Base-by-base conservation (phyloP, 169 alveolate genomes). In the Babesia microti region DNA sequence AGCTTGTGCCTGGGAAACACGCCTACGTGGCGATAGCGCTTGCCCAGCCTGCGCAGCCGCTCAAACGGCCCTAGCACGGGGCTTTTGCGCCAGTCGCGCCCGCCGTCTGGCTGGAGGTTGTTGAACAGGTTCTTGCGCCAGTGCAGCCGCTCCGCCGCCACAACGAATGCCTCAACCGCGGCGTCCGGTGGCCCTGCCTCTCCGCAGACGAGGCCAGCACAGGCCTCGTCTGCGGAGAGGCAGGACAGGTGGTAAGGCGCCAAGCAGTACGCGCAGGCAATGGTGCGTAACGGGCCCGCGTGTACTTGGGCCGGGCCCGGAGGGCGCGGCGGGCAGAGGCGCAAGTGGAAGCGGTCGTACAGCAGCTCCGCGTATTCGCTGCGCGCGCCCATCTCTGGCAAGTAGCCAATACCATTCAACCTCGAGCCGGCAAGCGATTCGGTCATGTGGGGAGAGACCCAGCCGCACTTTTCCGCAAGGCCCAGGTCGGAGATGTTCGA, bases 391-490 rank as follows among this genome's bases (percentile, higher is more conserved):
- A 29, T 9, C 35, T 29, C 35, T 37, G 7, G 14, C 7, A 7
- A 37, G 17, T 7, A n/a, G 44, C 24, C 18, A 7, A 17, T 9
- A 9, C 9, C 14, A 0, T 4, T 9, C 52, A 35, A 14, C 28
- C 14, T 35, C 7, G 11, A 42, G 52, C 52, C 18, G 24, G n/a
- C 24, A 42, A 24, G 12, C 17, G 40, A 27, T 42, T 22, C 22
- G 11, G 39, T 42, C 12, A 2, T 26, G 7, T 15, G 34, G 30
- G 27, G 22, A 1, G 70, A 53, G 23, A 37, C 36, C 41, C 58
- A 46, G 7, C 70, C 70, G 28, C 45, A 17, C 0, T 51, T 60
- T n/a, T 48, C 22, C 12, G 54, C 70, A 2, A 58, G 28, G 29
- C 28, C 12, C 45, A 46, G 48, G 52, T 58, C 51, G 30, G 27